Conservation (phyloP, 2,329 filamentous ascomycete genomes). For the Balansia obtecta region DNA sequence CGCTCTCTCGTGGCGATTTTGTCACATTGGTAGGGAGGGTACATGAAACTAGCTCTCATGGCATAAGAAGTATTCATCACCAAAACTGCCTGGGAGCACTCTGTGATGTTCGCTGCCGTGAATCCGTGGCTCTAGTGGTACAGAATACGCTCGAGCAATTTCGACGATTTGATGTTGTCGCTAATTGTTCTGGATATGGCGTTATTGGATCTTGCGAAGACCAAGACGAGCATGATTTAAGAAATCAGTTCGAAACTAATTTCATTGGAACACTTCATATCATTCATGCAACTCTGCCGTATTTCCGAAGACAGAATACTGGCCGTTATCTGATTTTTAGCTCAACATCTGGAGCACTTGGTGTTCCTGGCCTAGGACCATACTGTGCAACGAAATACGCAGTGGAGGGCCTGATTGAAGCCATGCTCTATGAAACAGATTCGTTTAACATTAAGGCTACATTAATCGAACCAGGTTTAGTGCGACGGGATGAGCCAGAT, state of each 20-base stretch:
- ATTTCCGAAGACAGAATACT: slow-evolving; percentile 63
- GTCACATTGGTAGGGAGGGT: slow-evolving; percentile 79
- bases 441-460: slow-evolving; percentile 86
- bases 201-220: slow-evolving; percentile 95
- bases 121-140: slow-evolving; percentile 64
- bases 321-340: slow-evolving; percentile 93
- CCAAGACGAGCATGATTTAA: slow-evolving; percentile 87
- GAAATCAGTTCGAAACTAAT: slow-evolving; percentile 95
- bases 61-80: slow-evolving; percentile 62
- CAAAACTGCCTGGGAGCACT: slow-evolving; percentile 66
- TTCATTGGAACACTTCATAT: slow-evolving; percentile 94
- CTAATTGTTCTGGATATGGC: slow-evolving; percentile 89
- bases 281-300: slow-evolving; percentile 74
- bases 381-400: slow-evolving; percentile 98
- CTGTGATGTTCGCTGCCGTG: slow-evolving; percentile 76
- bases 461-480: slow-evolving; percentile 80
- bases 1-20: slow-evolving; percentile 66
- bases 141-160: slow-evolving; percentile 60
- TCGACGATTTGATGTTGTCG: slow-evolving; percentile 75
- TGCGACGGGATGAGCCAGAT: slow-evolving; percentile 72
- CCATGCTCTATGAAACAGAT: slow-evolving; percentile 92
- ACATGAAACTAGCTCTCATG: slow-evolving; percentile 59
- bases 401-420: slow-evolving; percentile 88
- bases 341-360: slow-evolving; percentile 82
- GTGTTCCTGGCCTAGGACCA: slow-evolving; percentile 81